Percentiles rank a stretch among this genome's conserved stretches.
phyloP scores from a whole-genome alignment of 306 rosid genomes.

The Rubus idaeus region DNA sequence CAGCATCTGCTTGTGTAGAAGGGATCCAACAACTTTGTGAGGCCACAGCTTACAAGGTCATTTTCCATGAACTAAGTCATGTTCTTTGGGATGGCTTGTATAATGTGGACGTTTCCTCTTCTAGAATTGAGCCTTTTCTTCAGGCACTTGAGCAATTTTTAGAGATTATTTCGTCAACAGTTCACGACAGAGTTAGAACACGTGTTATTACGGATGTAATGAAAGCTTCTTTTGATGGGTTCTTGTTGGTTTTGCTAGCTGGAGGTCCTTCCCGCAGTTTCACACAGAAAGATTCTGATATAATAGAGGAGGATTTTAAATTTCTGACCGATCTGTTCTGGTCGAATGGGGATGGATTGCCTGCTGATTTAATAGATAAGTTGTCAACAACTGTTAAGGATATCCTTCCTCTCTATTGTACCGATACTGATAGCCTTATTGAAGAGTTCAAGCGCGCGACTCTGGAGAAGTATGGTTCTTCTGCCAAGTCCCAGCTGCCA shows the following conservation, averaged over 20 bases:
- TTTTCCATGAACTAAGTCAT: slow-evolving; percentile 65
- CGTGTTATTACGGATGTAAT: slow-evolving; percentile 79
- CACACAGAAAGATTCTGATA: slow-evolving; percentile 54
- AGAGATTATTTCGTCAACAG: slow-evolving; percentile 82
- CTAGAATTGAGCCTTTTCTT: slow-evolving; percentile 81
- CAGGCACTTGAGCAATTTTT: slow-evolving; percentile 79
- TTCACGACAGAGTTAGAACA: slow-evolving; percentile 83
- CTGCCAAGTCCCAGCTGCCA: slow-evolving; percentile 70
- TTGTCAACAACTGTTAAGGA: slow-evolving; percentile 48
- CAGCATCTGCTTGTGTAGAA: slow-evolving; percentile 63
- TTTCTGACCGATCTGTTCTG: slow-evolving; percentile 78
- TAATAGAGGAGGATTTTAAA: slow-evolving; percentile 84
- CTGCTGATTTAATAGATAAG: slow-evolving; percentile 66
- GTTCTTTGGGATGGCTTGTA: slow-evolving; percentile 83
- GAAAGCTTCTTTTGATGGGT: slow-evolving; percentile 89
- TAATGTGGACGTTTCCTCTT: slow-evolving; percentile 55
- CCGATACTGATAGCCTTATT: slow-evolving; percentile 53
- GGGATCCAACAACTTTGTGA: slow-evolving; percentile 76
- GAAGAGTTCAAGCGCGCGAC: slow-evolving; percentile 56
- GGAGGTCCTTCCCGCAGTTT: slow-evolving; percentile 91
- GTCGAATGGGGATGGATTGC: slow-evolving; percentile 96
- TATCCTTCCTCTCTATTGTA: slow-evolving; percentile 54
- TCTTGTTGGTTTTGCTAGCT: slow-evolving; percentile 74
- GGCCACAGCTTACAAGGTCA: slow-evolving; percentile 64
- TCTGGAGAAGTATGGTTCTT: slow-evolving; percentile 50